A percentile compares a stretch with the other conserved stretches of the same genome.
phyloP scores from a whole-genome alignment of 2,329 filamentous ascomycete species.

The Sordariomycetes sp. region DNA sequence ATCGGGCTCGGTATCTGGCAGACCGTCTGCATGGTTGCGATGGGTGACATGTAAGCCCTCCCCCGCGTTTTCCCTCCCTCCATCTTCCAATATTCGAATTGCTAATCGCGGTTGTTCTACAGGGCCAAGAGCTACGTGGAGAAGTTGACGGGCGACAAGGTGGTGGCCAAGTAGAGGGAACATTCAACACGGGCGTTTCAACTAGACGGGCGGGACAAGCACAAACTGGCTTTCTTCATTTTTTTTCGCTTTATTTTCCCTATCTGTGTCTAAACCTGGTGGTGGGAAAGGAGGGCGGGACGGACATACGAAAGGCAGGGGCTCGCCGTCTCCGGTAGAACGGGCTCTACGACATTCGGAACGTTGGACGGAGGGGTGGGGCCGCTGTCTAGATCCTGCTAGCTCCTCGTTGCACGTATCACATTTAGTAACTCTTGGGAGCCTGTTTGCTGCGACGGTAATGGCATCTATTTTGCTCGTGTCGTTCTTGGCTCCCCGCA shows the following conservation, averaged over 20 bases:
- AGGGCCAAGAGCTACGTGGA: constrained; percentile 57
- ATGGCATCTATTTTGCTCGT: too few species aligned
- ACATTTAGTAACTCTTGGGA: too few species aligned
- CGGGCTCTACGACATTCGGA: too few species aligned
- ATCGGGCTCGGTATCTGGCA: constrained; percentile 97
- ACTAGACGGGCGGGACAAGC: constrained; percentile 1
- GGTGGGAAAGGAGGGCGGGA: neutral
- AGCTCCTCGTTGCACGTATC: too few species aligned
- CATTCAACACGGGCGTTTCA: constrained; percentile 4
- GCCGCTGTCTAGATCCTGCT: too few species aligned
- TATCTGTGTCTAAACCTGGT: neutral
- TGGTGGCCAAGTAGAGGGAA: constrained; percentile 48
- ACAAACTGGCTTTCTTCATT: neutral
- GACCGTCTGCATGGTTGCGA: constrained; percentile 98
- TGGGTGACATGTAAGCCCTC: constrained; percentile 81
- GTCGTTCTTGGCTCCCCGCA: too few species aligned
- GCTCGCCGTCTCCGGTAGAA: too few species aligned
- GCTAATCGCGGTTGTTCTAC: constrained; percentile 13
- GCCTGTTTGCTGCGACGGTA: too few species aligned
- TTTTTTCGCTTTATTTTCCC: neutral
- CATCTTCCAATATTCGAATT: constrained; percentile 5
- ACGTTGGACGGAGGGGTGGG: too few species aligned
- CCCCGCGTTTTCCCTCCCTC: neutral
- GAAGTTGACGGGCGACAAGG: constrained; percentile 48
- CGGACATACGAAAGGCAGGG: neutral